Evolutionary conservation across 257 asterid genomes (phyloP).

Genomic region (Nicotiana noctiflora): DNA sequence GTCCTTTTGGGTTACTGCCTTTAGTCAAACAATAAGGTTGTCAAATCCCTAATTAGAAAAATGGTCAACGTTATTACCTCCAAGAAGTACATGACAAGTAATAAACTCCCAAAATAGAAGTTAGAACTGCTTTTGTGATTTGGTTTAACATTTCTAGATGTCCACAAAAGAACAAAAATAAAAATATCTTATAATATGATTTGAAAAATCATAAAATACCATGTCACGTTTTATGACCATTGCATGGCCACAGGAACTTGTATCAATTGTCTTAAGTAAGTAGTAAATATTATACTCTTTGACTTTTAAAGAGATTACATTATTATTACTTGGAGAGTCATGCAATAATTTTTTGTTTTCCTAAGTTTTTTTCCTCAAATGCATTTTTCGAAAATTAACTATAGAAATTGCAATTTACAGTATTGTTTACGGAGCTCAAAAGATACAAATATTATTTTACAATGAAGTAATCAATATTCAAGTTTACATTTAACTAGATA

Average conservation of each 20-base stretch:
- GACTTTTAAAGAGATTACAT: too few relatives aligned
- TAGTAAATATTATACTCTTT: too few relatives aligned
- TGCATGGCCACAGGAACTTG: background rate
- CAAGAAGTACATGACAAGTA: background rate
- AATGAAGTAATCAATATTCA: too few relatives aligned
- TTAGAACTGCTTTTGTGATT: background rate
- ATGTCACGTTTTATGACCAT: background rate
- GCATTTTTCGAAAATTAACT: too few relatives aligned
- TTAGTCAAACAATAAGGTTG: background rate
- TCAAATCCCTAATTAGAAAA: background rate
- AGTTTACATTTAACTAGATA: too few relatives aligned
- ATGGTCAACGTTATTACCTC: background rate
- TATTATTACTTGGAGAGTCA: too few relatives aligned
- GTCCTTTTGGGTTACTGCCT: background rate
- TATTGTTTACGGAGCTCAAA: background rate
- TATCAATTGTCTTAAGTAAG: too few relatives aligned
- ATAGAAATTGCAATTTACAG: background rate
- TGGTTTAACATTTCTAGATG: background rate
- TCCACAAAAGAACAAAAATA: background rate
- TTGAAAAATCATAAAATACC: background rate
- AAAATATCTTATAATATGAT: background rate
- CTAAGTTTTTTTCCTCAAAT: too few relatives aligned
- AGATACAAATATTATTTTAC: too few relatives aligned
- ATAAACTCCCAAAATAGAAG: slow-evolving; percentile 4
- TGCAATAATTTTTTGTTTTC: too few relatives aligned